Conservation (phyloP, 2,329 filamentous ascomycete species). For the Ophiocordyceps robertsii region DNA sequence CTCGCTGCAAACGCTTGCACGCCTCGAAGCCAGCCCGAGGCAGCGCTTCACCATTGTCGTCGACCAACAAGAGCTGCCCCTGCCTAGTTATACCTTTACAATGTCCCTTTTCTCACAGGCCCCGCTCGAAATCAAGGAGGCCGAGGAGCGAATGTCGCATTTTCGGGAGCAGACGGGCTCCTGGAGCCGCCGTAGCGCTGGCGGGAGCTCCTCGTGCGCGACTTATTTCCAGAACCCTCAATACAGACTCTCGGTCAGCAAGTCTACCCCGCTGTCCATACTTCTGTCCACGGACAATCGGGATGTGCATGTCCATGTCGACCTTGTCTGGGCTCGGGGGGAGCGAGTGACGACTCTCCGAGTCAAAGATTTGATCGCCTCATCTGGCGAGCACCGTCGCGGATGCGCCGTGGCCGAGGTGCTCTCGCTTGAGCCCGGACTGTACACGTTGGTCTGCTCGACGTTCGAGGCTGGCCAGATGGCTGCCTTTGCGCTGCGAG, state of each 20-base stretch:
- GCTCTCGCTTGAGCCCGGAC: constrained; percentile 48
- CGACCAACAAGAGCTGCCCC: constrained; percentile 65
- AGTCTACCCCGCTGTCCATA: constrained; percentile 51
- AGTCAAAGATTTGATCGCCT: constrained; percentile 63
- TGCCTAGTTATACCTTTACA: constrained; percentile 69
- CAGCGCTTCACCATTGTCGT: constrained; percentile 48
- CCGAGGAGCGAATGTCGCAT: constrained; percentile 44
- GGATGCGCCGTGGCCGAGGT: constrained; percentile 61
- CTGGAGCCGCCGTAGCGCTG: constrained; percentile 72
- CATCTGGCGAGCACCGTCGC: constrained; percentile 80
- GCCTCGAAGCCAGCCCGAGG: constrained; percentile 34
- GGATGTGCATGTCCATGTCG: constrained; percentile 69
- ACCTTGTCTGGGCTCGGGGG: constrained; percentile 66
- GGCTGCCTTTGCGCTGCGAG: constrained; percentile 59
- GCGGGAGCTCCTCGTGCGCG: constrained; percentile 66
- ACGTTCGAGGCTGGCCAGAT: constrained; percentile 75
- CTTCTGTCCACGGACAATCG: constrained; percentile 55
- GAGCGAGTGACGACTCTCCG: constrained; percentile 57
- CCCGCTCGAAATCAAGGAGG: constrained; percentile 46
- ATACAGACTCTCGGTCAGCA: constrained; percentile 51
- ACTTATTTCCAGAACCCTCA: constrained; percentile 82
- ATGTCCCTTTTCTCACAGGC: constrained; percentile 66
- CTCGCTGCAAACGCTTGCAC: constrained; percentile 79
- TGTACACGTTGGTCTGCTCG: constrained; percentile 80
- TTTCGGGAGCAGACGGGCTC: constrained; percentile 44